phyloP scores from a whole-genome alignment of 148 eudicot species.

The Silene uniflora region DNA sequence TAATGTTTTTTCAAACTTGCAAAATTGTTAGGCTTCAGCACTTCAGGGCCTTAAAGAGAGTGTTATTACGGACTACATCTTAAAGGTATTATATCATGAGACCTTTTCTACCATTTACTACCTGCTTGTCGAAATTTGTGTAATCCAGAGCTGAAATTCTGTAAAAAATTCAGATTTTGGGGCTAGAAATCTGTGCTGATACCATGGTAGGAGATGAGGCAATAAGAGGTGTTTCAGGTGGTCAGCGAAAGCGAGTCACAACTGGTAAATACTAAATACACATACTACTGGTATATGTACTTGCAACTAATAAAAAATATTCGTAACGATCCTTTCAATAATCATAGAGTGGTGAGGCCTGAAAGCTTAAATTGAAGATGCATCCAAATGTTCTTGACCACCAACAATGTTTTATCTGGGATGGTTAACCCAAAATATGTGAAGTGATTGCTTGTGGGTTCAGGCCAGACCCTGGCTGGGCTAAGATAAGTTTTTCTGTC shows the following conservation, averaged over 20 bases:
- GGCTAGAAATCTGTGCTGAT: conserved; percentile 69
- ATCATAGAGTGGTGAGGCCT: no score
- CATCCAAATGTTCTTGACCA: no score
- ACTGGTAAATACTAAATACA: conserved; percentile 52
- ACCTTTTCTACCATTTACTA: background rate
- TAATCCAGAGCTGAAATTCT: background rate
- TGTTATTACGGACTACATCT: conserved; percentile 58
- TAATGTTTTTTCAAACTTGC: background rate
- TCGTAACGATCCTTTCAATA: no score
- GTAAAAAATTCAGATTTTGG: conserved; percentile 42
- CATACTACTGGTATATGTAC: background rate
- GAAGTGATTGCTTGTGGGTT: no score
- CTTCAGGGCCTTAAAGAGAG: conserved; percentile 54
- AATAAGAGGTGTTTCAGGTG: conserved; percentile 76
- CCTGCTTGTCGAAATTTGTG: background rate
- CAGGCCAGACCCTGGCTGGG: no score
- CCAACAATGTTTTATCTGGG: no score
- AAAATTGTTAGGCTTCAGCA: conserved; percentile 46
- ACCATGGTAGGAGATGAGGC: conserved; percentile 74
- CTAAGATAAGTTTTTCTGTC: no score
- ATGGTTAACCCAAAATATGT: no score
- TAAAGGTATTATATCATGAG: conserved; percentile 39
- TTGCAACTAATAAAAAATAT: no score
- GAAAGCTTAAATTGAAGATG: no score
- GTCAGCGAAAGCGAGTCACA: conserved; percentile 71